Conservation (phyloP, 2,329 filamentous ascomycete genomes). For the Ophiostoma himal-ulmi region DNA sequence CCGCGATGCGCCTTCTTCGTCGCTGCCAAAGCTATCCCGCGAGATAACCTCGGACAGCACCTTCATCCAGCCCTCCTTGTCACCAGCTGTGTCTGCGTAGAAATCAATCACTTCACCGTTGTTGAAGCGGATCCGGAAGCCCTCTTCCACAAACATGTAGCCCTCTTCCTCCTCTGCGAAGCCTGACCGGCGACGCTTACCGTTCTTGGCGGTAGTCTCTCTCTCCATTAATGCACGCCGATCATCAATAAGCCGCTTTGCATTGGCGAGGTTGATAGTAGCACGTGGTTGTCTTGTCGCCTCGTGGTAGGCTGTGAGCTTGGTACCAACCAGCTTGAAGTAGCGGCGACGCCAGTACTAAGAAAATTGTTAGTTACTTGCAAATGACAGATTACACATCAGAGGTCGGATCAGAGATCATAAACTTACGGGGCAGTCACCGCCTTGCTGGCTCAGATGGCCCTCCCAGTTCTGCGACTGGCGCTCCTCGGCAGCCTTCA, state of each 20-base stretch:
- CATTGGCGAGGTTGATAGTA: slow-evolving; percentile 93
- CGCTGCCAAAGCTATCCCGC: slow-evolving; percentile 41
- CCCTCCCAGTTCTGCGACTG: slow-evolving; percentile 78
- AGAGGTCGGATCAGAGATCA: too few species aligned
- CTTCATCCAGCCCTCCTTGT: slow-evolving; percentile 94
- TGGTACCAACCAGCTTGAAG: slow-evolving; percentile 87
- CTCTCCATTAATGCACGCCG: slow-evolving; percentile 76
- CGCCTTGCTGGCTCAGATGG: slow-evolving; percentile 89
- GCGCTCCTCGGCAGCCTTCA: slow-evolving; percentile 81
- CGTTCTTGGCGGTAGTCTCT: slow-evolving; percentile 68
- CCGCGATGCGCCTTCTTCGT: slow-evolving; percentile 41
- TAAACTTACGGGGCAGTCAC: slow-evolving; percentile 84
- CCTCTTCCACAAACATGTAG: slow-evolving; percentile 99
- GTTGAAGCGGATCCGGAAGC: slow-evolving; percentile 96
- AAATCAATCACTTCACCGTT: slow-evolving; percentile 99
- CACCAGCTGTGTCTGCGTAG: slow-evolving; percentile 80
- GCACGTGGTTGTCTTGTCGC: slow-evolving; percentile 90
- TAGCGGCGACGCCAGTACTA: slow-evolving; percentile 97
- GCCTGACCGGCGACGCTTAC: slow-evolving; percentile 80
- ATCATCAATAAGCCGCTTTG: slow-evolving; percentile 89
- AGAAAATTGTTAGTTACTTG: slow-evolving; percentile 31
- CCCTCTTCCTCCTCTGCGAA: slow-evolving; percentile 98
- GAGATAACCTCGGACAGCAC: slow-evolving; percentile 68
- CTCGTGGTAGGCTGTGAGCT: slow-evolving; percentile 93
- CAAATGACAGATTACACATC: neutral